Evolutionary conservation across 352 stramenopile species (phyloP).

Genomic region (Phytophthora cactorum): DNA sequence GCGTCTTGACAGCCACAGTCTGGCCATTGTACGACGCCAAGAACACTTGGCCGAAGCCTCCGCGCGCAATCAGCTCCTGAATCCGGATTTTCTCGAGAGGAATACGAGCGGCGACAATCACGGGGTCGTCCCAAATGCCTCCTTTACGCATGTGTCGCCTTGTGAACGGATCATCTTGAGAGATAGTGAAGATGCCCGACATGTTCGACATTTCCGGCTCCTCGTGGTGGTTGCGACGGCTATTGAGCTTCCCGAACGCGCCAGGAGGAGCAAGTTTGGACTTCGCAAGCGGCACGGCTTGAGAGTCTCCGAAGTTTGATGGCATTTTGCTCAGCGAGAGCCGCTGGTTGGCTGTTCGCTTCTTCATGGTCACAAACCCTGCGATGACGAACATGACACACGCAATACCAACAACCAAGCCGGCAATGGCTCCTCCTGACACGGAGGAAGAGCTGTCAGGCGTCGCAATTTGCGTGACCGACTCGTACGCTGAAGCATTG

Average conservation of each 20-base stretch:
- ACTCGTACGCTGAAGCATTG: conserved; percentile 32
- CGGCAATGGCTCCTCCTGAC: conserved; percentile 19
- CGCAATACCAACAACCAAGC: conserved; percentile 19
- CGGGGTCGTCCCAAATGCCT: conserved; percentile 48
- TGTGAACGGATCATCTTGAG: conserved; percentile 29
- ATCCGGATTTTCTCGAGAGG: conserved; percentile 52
- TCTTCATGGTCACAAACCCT: conserved; percentile 31
- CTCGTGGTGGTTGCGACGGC: conserved; percentile 1
- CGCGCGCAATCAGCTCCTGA: conserved; percentile 49
- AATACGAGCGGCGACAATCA: conserved; percentile 47
- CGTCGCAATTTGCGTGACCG: conserved; percentile 11
- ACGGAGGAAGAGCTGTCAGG: conserved; percentile 4
- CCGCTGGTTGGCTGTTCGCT: conserved; percentile 4
- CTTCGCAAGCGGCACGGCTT: conserved; percentile 14
- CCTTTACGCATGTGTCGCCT: conserved; percentile 32
- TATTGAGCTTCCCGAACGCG: conserved; percentile 34
- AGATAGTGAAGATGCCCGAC: conserved; percentile 15
- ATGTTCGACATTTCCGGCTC: conserved; percentile 2
- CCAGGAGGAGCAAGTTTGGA: conserved; percentile 22
- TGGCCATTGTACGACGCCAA: conserved; percentile 49
- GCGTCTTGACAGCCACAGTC: conserved; percentile 62
- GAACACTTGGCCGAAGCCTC: conserved; percentile 63
- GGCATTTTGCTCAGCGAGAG: conserved; percentile 25
- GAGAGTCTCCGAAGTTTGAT: conserved; percentile 22
- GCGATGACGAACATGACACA: conserved; percentile 32